These are phyloP conservation scores for Penicillium sp. DNA, from an alignment of 2,329 filamentous ascomycete genomes.

Conservation along the genomic window DNA sequence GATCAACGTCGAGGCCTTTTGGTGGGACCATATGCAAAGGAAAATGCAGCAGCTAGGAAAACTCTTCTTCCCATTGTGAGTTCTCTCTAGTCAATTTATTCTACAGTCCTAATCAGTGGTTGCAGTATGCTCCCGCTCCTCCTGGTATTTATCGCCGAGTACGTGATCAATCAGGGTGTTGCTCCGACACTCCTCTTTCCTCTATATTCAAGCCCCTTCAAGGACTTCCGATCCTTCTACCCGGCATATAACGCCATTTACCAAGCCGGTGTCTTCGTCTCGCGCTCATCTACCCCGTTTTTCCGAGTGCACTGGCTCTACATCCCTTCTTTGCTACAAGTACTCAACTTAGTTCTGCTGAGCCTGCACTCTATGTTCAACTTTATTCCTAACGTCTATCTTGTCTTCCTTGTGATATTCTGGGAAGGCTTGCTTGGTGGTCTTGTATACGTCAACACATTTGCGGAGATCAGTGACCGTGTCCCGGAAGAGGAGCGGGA, in stretches of 20 bases:
- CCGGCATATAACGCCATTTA: slow-evolving; percentile 94
- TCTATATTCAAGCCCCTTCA: slow-evolving; percentile 72
- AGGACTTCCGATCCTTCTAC: slow-evolving; percentile 82
- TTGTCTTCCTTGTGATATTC: slow-evolving; percentile 83
- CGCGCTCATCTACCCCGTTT: slow-evolving; percentile 86
- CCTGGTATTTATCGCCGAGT: slow-evolving; percentile 92
- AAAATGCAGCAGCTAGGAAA: slow-evolving; percentile 66
- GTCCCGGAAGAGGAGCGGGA: slow-evolving; percentile 77
- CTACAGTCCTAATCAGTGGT: slow-evolving; percentile 13
- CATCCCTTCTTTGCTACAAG: slow-evolving; percentile 76
- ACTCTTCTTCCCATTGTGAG: slow-evolving; percentile 71
- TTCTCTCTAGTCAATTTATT: slow-evolving; percentile 5
- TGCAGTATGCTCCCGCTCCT: slow-evolving; percentile 81
- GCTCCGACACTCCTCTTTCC: slow-evolving; percentile 88
- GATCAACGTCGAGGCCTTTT: slow-evolving; percentile 10
- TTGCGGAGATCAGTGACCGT: slow-evolving; percentile 87
- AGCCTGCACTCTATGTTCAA: slow-evolving; percentile 73
- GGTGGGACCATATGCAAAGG: slow-evolving; percentile 43
- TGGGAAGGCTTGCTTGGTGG: slow-evolving; percentile 94
- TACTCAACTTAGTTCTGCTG: slow-evolving; percentile 73
- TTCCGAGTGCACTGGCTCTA: slow-evolving; percentile 80
- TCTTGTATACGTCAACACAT: slow-evolving; percentile 92
- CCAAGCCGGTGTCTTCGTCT: slow-evolving; percentile 92
- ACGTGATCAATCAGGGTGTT: slow-evolving; percentile 96
- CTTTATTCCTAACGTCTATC: slow-evolving; percentile 80